phyloP scores from a whole-genome alignment of 805 yeast species.

The Saccharomycopsis oosterbeekiorum region DNA sequence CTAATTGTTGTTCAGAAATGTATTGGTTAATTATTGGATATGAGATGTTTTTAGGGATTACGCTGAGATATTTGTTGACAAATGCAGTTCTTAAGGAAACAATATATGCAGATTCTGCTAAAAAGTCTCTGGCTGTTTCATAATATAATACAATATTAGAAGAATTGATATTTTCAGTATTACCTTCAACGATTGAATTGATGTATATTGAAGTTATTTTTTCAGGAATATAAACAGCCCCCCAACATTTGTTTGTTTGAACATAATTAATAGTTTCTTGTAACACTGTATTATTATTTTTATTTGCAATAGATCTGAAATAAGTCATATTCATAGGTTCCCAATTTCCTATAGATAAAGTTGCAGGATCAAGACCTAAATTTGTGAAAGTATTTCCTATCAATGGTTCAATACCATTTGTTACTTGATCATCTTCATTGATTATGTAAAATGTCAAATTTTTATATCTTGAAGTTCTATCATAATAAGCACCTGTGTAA shows the following conservation, averaged over 20 bases:
- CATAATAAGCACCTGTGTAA: conserved; percentile 31
- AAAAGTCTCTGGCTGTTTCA: conserved; percentile 58
- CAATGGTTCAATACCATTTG: conserved; percentile 17
- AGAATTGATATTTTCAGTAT: background rate
- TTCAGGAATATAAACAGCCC: conserved; percentile 41
- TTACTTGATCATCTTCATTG: conserved; percentile 24
- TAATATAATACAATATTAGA: conserved; percentile 33
- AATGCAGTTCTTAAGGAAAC: conserved; percentile 34
- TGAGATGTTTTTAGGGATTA: conserved; percentile 20
- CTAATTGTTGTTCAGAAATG: background rate
- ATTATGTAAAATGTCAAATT: conserved; percentile 26
- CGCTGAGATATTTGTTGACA: conserved; percentile 24
- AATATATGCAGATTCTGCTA: conserved; percentile 36
- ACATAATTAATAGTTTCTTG: conserved; percentile 36
- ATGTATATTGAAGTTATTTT: conserved; percentile 33
- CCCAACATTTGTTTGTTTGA: conserved; percentile 54
- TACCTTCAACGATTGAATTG: conserved; percentile 21
- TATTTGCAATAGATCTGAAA: conserved; percentile 21
- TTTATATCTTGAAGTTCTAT: conserved; percentile 21
- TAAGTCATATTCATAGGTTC: conserved; percentile 22
- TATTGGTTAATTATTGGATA: conserved; percentile 23
- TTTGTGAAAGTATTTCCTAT: conserved; percentile 17
- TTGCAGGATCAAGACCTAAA: conserved; percentile 11
- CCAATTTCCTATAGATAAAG: conserved; percentile 24
- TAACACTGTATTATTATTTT: conserved; percentile 21